phyloP scores from a whole-genome alignment of 78 protist species.

The Bodo saltans region DNA sequence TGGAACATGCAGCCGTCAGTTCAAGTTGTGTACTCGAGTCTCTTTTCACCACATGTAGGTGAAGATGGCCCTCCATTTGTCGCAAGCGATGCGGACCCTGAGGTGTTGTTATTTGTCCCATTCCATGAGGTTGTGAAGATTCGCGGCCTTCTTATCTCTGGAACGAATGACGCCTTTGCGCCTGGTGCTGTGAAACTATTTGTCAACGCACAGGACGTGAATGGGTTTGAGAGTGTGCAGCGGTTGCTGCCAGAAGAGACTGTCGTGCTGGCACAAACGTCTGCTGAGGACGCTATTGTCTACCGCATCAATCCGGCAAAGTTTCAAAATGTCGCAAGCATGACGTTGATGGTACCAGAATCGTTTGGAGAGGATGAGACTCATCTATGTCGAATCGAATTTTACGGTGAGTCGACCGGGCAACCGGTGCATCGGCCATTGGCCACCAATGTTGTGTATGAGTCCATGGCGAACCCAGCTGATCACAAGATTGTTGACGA shows the following conservation, averaged over 20 bases:
- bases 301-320: background rate
- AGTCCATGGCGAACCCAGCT: background rate
- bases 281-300: background rate
- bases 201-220: background rate
- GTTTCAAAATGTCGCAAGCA: background rate
- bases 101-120: background rate
- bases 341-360: background rate
- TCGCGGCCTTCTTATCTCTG: background rate
- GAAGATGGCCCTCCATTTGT: background rate
- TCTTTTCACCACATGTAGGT: background rate
- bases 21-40: background rate
- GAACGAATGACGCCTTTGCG: background rate
- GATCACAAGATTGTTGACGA: too few relatives aligned
- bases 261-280: background rate
- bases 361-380: background rate
- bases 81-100: conserved; percentile 15
- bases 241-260: background rate
- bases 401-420: background rate
- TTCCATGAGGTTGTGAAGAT: conserved; percentile 9
- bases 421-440: background rate
- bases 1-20: background rate
- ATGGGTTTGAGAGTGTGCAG: background rate
- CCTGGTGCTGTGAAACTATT: background rate
- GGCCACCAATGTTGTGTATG: background rate
- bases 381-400: background rate